Percentiles rank a stretch among this genome's conserved stretches.
Evolutionary conservation across 306 rosid genomes (phyloP).

Genomic region (Prunus fruticosa): DNA sequence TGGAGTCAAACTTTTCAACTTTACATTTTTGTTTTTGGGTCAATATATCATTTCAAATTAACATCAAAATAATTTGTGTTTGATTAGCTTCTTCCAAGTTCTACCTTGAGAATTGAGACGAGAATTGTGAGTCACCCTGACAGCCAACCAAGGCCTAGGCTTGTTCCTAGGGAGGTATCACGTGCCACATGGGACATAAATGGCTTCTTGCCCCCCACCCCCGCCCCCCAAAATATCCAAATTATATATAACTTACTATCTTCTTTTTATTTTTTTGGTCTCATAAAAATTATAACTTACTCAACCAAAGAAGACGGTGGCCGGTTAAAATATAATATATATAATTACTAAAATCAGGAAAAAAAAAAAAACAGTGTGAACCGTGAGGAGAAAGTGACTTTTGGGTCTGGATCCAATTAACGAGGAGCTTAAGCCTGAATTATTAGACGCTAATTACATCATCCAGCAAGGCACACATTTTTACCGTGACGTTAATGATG

Average conservation of each 20-base stretch:
- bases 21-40: no score
- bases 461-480: background rate
- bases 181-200: conserved; percentile 32
- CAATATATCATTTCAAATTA: no score
- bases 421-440: background rate
- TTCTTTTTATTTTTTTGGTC: no score
- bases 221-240: background rate
- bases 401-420: conserved; percentile 8
- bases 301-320: background rate
- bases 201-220: background rate
- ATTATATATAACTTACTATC: no score
- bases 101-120: background rate
- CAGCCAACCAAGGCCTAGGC: conserved; percentile 14
- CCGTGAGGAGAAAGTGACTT: conserved; percentile 10
- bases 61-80: no score
- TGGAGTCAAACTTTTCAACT: no score
- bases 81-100: no score
- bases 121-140: background rate
- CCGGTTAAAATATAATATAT: background rate
- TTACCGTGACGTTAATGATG: conserved; percentile 19
- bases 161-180: conserved; percentile 16
- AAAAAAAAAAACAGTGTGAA: background rate
- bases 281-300: background rate
- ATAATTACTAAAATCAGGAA: background rate
- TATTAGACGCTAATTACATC: background rate